Base-by-base conservation (phyloP, 495 filamentous ascomycete species). In the Tuber microsphaerosporum region DNA sequence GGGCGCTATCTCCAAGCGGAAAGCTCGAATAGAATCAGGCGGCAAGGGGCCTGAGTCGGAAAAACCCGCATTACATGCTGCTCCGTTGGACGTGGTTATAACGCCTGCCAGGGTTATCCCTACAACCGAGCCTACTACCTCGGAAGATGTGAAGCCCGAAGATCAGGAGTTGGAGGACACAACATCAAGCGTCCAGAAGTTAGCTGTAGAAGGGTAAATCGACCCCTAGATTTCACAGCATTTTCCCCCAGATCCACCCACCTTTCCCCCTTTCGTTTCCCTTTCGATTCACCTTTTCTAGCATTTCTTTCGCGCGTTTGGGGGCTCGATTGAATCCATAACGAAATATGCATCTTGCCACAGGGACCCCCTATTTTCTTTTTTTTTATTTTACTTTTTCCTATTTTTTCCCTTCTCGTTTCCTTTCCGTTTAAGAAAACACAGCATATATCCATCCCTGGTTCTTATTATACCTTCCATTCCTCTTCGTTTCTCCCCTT, bases 51-150 rank as follows among this genome's bases (percentile, higher is more conserved):
- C 86, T 65, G 84, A 85, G 71, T 80, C 80, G 39, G 82, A 86
- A 61, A 89, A 91, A 75, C 93, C 93, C 9, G 93, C 93, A 17
- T 86, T 96, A 69, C 93, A 96, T 81, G 88, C 91, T 19, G 93
- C 91, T 45, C 91, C 92, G 10, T 81, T 96, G 72, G 90, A 93
- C 79, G 86, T 86, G 34, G 86, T 91, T 37, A 80, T 79, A 65
- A 44, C 77, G 9, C 72, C 77, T 37, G 42, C 45, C 65, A 77
- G 44, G 20, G 73, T 22, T n/a, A 73, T 14, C 4, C 26, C 26
- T 16, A 4, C 56, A 31, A 10, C 56, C 12, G 26, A 65, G 26
- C 56, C 14, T 26, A 65, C 56, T 26, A 34, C 5, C 56, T 16
- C 56, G 31, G 26, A 31, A 65, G 31, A 34, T 31, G 14, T 7